Evolutionary conservation across 2,329 filamentous ascomycete species (phyloP).

Genomic region (Pestalotiopsis sp.): DNA sequence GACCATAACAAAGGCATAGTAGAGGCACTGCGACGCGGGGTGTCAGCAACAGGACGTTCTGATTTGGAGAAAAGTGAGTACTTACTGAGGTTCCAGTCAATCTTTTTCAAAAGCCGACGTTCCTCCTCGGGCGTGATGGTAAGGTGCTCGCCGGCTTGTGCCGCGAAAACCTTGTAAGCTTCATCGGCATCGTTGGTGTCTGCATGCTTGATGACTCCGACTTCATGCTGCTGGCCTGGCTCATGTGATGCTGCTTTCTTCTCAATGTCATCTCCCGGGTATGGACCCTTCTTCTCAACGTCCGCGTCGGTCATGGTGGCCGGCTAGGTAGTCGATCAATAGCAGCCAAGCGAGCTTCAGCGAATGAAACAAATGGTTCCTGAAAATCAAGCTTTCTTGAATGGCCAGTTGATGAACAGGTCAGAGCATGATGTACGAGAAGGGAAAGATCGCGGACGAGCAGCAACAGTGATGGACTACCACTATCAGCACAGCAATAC

Average conservation of each 20-base stretch:
- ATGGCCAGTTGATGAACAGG: background rate
- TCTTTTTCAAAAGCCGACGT: conserved; percentile 44
- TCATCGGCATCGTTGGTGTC: conserved; percentile 43
- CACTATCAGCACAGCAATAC: background rate
- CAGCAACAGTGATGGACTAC: background rate
- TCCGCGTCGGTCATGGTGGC: background rate
- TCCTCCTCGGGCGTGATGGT: conserved; percentile 41
- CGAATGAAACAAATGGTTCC: too few relatives aligned
- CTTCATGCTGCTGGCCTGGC: background rate
- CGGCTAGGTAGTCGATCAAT: background rate
- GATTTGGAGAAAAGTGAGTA: conserved; percentile 22
- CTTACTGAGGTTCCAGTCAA: conserved; percentile 43
- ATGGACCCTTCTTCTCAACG: background rate
- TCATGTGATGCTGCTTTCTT: background rate
- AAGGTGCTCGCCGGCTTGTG: conserved; percentile 35
- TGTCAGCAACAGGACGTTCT: background rate
- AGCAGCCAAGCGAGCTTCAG: background rate
- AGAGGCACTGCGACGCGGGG: conserved; percentile 34
- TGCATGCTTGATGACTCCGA: conserved; percentile 34
- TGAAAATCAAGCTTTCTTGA: too few relatives aligned
- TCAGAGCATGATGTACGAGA: background rate
- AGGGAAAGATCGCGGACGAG: background rate
- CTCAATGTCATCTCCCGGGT: conserved; percentile 1
- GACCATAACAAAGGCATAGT: conserved; percentile 59
- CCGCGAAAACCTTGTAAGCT: conserved; percentile 41